These are phyloP conservation scores for Puccinia triticina DNA, from an alignment of 1,284 basidiomycete genomes.

Conservation along the genomic window DNA sequence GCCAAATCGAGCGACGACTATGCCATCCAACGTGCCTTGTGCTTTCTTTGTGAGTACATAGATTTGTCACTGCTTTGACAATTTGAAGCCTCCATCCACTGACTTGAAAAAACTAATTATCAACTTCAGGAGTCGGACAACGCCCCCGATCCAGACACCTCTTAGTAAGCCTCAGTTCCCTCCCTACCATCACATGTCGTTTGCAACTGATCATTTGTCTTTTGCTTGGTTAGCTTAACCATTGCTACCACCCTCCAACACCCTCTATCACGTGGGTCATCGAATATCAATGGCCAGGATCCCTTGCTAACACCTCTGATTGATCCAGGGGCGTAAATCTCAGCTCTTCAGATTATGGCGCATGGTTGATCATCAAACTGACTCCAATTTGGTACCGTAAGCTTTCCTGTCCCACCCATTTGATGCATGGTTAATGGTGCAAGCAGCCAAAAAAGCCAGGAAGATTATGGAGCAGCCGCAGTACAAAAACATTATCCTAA, in stretches of 20 bases:
- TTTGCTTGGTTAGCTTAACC: not conserved
- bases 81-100: too few relatives aligned
- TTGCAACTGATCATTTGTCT: too few relatives aligned
- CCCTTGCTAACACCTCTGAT: constrained; percentile 13
- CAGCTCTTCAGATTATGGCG: not conserved
- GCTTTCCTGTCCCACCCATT: constrained; percentile 42
- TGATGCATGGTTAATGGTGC: constrained; percentile 40
- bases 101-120: not conserved
- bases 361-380: constrained; percentile 56
- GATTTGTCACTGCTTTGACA: too few relatives aligned
- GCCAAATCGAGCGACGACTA: too few relatives aligned
- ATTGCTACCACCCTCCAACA: constrained; percentile 38
- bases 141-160: constrained; percentile 18
- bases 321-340: constrained; percentile 30
- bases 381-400: not conserved
- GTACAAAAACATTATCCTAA: not conserved
- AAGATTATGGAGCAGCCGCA: constrained; percentile 32
- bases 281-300: constrained; percentile 29
- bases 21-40: too few relatives aligned
- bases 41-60: too few relatives aligned
- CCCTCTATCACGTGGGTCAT: constrained; percentile 44
- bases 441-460: constrained; percentile 34
- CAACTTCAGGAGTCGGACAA: constrained; percentile 21
- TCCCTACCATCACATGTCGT: constrained; percentile 62
- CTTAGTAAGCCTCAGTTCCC: constrained; percentile 13